Percentiles rank a stretch among this genome's conserved stretches.
Evolutionary conservation across 2,329 filamentous ascomycete genomes (phyloP).

Genomic region (Scytalidium sp.): DNA sequence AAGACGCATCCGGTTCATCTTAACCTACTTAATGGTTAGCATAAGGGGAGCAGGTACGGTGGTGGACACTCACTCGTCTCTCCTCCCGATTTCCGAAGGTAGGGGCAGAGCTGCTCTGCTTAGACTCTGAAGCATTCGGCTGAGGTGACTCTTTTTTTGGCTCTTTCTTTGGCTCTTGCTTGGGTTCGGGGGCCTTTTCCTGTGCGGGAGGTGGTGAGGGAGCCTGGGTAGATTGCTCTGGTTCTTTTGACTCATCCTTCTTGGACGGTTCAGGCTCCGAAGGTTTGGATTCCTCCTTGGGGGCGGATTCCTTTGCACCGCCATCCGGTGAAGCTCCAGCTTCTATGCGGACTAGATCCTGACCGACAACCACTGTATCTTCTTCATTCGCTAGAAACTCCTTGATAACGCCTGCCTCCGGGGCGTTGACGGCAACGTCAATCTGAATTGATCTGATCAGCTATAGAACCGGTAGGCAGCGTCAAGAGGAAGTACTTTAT

Average conservation of each 20-base stretch:
- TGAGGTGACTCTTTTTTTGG: conserved; percentile 35
- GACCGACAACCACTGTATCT: conserved; percentile 91
- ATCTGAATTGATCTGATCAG: conserved; percentile 56
- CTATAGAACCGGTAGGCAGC: conserved; percentile 3
- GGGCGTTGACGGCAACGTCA: conserved; percentile 93
- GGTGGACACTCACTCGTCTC: conserved; percentile 65
- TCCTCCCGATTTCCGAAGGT: conserved; percentile 76
- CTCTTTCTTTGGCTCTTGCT: conserved; percentile 35
- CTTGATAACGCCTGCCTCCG: conserved; percentile 85
- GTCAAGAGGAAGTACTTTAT: conserved; percentile 67
- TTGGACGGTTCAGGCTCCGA: conserved; percentile 35
- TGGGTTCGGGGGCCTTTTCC: conserved; percentile 39
- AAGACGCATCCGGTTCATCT: conserved; percentile 99
- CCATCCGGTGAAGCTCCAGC: conserved; percentile 62
- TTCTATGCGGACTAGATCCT: conserved; percentile 85
- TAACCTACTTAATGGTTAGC: conserved; percentile 59
- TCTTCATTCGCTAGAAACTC: conserved; percentile 91
- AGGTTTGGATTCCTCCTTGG: conserved; percentile 53
- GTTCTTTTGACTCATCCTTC: conserved; percentile 38
- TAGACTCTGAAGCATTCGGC: conserved; percentile 31
- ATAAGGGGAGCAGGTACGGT: neutral
- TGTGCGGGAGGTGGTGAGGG: conserved; percentile 34
- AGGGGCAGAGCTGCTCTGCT: conserved; percentile 31
- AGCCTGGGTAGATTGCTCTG: conserved; percentile 31
- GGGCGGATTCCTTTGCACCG: conserved; percentile 50